Percentiles rank a stretch among this genome's conserved stretches.
phyloP scores from a whole-genome alignment of 805 yeast species.

The Starmera dryadoides region DNA sequence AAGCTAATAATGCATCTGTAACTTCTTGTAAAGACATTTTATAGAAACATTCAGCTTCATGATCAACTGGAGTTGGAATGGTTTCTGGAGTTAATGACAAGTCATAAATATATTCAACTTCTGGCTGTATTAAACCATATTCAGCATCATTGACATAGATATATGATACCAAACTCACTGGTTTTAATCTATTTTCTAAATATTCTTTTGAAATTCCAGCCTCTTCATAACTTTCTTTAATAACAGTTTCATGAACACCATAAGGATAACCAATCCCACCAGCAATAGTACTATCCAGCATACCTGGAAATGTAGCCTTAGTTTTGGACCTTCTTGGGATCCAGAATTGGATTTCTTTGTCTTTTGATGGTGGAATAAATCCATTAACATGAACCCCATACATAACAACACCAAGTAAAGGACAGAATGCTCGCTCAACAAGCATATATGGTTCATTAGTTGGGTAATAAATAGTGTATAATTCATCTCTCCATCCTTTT shows the following conservation, averaged over 20 bases:
- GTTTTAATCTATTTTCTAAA: slow-evolving; percentile 34
- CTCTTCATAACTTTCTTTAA: slow-evolving; percentile 87
- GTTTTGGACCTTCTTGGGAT: slow-evolving; percentile 71
- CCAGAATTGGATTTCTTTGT: slow-evolving; percentile 57
- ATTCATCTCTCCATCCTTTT: slow-evolving; percentile 82
- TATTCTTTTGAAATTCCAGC: slow-evolving; percentile 63
- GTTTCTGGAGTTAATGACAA: slow-evolving; percentile 39
- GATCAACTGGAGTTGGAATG: slow-evolving; percentile 57
- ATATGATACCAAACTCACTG: slow-evolving; percentile 69
- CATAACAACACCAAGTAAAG: slow-evolving; percentile 77
- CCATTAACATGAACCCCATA: slow-evolving; percentile 90
- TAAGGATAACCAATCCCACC: slow-evolving; percentile 88
- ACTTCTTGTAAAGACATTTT: slow-evolving; percentile 59
- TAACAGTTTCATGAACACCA: slow-evolving; percentile 65
- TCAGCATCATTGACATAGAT: slow-evolving; percentile 39
- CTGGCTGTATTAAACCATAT: slow-evolving; percentile 73
- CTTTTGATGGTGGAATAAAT: slow-evolving; percentile 41
- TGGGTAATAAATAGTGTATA: slow-evolving; percentile 63
- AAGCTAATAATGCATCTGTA: slow-evolving; percentile 34
- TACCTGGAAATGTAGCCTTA: slow-evolving; percentile 85
- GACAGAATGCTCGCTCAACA: slow-evolving; percentile 77
- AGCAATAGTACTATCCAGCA: slow-evolving; percentile 90
- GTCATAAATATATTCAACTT: slow-evolving; percentile 78
- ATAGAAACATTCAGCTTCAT: slow-evolving; percentile 69
- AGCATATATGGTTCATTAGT: slow-evolving; percentile 49